These are phyloP conservation scores for Dinochytrium kinnereticum DNA, from an alignment of 371 early-diverging fungal genomes.

Conservation along the genomic window DNA sequence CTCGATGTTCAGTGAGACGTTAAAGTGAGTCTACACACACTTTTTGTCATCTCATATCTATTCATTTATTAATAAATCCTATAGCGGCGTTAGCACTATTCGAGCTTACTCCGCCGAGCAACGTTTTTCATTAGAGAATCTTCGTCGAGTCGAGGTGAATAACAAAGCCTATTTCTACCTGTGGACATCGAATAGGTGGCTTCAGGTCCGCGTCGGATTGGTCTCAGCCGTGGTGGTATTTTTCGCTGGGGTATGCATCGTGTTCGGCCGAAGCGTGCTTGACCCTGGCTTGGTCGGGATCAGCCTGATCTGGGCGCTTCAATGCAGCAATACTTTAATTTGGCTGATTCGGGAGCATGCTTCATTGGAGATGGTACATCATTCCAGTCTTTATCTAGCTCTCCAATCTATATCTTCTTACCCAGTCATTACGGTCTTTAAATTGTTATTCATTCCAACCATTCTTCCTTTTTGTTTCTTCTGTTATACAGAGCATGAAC, in stretches of 20 bases:
- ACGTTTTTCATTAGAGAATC: conserved; percentile 38
- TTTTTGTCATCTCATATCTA: background rate
- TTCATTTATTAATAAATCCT: conserved; percentile 38
- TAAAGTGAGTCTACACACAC: conserved; percentile 53
- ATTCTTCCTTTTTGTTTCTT: too few species aligned
- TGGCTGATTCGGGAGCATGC: conserved; percentile 80
- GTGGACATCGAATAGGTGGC: conserved; percentile 91
- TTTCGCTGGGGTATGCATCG: conserved; percentile 65
- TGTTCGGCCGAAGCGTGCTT: conserved; percentile 58
- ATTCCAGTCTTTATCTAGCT: conserved; percentile 24
- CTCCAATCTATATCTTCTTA: too few species aligned
- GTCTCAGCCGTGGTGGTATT: conserved; percentile 75
- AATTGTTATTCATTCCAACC: too few species aligned
- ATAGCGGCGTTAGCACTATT: conserved; percentile 48
- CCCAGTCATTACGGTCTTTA: too few species aligned
- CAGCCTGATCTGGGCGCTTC: conserved; percentile 77
- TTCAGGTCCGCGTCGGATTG: conserved; percentile 77
- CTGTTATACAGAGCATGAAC: conserved; percentile 51
- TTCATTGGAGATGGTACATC: conserved; percentile 79
- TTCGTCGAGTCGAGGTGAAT: conserved; percentile 47
- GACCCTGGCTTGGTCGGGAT: conserved; percentile 81
- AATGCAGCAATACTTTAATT: conserved; percentile 71
- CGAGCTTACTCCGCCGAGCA: conserved; percentile 25
- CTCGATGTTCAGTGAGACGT: conserved; percentile 76
- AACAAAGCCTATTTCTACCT: conserved; percentile 60